Evolutionary conservation across 148 eudicot species (phyloP).

Genomic region (Chenopodium berlandieri): DNA sequence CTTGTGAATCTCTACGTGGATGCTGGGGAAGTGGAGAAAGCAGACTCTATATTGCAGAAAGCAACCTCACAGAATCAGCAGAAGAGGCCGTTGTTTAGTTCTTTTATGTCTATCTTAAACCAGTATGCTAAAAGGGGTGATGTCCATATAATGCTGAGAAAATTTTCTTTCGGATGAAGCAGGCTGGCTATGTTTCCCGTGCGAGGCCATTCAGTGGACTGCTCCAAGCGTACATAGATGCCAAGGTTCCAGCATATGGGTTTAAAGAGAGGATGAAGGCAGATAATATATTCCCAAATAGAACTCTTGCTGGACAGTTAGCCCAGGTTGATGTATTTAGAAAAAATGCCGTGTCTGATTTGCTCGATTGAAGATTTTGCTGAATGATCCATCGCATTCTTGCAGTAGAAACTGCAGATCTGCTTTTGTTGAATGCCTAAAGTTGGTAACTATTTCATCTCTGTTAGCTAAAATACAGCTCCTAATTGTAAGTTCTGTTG

Average conservation of each 20-base stretch:
- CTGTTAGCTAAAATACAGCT: not conserved
- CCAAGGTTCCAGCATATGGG: slow-evolving; percentile 78
- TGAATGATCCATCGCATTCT: not conserved
- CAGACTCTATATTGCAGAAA: slow-evolving; percentile 60
- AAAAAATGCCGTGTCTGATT: slow-evolving; percentile 53
- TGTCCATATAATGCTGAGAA: slow-evolving; percentile 78
- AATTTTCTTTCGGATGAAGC: slow-evolving; percentile 66
- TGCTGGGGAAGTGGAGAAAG: slow-evolving; percentile 90
- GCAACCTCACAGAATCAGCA: slow-evolving; percentile 37
- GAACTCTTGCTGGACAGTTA: slow-evolving; percentile 39
- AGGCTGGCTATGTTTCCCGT: slow-evolving; percentile 59
- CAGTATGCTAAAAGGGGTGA: slow-evolving; percentile 75
- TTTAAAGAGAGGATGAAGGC: slow-evolving; percentile 83
- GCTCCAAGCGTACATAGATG: slow-evolving; percentile 50
- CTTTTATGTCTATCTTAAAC: slow-evolving; percentile 57
- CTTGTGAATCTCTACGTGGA: slow-evolving; percentile 69
- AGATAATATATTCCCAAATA: slow-evolving; percentile 66
- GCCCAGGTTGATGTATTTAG: slow-evolving; percentile 55
- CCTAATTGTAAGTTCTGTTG: not conserved
- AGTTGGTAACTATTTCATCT: slow-evolving; percentile 6
- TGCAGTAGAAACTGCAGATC: not conserved
- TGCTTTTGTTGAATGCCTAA: not conserved
- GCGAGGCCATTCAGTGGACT: slow-evolving; percentile 36
- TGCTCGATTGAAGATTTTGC: slow-evolving; percentile 54
- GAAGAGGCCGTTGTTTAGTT: slow-evolving; percentile 46